Percentiles rank a stretch among this genome's conserved stretches.
Evolutionary conservation across 2,329 filamentous ascomycete genomes (phyloP).

Genomic region (Exophiala mesophila): DNA sequence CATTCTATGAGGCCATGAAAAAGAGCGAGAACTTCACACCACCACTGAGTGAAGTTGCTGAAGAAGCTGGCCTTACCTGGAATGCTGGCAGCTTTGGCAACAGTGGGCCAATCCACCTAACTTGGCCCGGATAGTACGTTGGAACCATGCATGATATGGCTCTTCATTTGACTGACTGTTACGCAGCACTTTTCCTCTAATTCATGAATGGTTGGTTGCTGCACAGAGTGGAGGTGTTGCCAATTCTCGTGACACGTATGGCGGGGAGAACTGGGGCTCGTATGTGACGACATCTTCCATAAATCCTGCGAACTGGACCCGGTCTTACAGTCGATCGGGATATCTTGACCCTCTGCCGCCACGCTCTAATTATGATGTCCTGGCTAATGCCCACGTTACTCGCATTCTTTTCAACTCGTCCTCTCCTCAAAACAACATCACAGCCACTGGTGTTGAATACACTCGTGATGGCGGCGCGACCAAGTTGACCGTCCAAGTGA

Average conservation of each 20-base stretch:
- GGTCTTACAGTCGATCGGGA: conserved; percentile 33
- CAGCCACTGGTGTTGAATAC: conserved; percentile 32
- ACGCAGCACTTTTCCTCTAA: conserved; percentile 26
- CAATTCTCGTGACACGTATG: conserved; percentile 30
- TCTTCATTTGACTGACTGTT: conserved; percentile 15
- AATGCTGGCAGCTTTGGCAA: conserved; percentile 40
- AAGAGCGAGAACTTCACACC: conserved; percentile 39
- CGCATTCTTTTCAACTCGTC: conserved; percentile 26
- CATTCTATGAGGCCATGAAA: conserved; percentile 34
- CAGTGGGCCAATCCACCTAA: conserved; percentile 46
- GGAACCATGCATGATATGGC: neutral
- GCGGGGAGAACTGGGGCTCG: conserved; percentile 30
- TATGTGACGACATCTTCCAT: conserved; percentile 34
- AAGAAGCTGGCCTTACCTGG: conserved; percentile 37
- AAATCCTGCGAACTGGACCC: conserved; percentile 34
- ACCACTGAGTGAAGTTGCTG: conserved; percentile 33
- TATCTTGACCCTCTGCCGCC: conserved; percentile 34
- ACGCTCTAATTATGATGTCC: conserved; percentile 31
- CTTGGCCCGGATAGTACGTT: conserved; percentile 31
- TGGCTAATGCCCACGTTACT: conserved; percentile 22
- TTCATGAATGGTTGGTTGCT: conserved; percentile 17
- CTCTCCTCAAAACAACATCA: conserved; percentile 27
- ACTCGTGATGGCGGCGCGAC: conserved; percentile 29
- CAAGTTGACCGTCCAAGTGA: conserved; percentile 36
- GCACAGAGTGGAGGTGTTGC: conserved; percentile 27